phyloP scores from a whole-genome alignment of 805 yeast species.

The Schizosaccharomyces japonicus region DNA sequence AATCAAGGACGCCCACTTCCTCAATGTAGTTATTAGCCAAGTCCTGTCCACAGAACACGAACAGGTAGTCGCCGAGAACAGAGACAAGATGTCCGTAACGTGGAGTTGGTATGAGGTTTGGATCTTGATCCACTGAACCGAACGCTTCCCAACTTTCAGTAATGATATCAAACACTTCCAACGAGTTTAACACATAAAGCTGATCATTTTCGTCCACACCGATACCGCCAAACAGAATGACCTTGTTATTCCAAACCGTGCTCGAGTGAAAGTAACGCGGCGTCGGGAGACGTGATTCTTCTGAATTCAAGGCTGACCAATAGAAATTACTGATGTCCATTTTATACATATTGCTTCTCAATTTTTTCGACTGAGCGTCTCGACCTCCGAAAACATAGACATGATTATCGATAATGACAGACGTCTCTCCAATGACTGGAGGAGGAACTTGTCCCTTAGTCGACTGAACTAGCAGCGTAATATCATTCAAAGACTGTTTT shows the following conservation, averaged over 20 bases:
- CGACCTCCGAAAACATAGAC: conserved; percentile 4
- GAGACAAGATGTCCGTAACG: conserved; percentile 9
- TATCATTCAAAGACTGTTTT: too few species aligned
- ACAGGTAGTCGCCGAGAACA: conserved; percentile 7
- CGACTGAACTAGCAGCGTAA: too few species aligned
- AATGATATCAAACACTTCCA: not conserved
- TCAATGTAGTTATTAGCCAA: conserved; percentile 7
- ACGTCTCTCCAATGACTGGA: conserved; percentile 1
- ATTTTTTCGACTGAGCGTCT: not conserved
- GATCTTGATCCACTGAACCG: not conserved
- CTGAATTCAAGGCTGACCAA: not conserved
- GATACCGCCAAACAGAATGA: conserved; percentile 3
- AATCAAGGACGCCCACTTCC: conserved; percentile 7
- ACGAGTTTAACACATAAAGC: not conserved
- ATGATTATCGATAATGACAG: not conserved
- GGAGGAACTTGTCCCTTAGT: not conserved
- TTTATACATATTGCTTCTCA: not conserved
- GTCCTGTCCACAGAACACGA: conserved; percentile 11
- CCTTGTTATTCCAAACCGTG: not conserved
- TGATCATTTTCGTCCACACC: not conserved
- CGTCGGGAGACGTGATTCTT: not conserved
- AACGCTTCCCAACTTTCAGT: not conserved
- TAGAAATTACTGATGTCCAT: not conserved
- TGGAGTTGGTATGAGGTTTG: not conserved
- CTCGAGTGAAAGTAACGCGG: conserved; percentile 2